Conservation (phyloP, 2,329 filamentous ascomycete genomes). For the Pseudogymnoascus sp. region DNA sequence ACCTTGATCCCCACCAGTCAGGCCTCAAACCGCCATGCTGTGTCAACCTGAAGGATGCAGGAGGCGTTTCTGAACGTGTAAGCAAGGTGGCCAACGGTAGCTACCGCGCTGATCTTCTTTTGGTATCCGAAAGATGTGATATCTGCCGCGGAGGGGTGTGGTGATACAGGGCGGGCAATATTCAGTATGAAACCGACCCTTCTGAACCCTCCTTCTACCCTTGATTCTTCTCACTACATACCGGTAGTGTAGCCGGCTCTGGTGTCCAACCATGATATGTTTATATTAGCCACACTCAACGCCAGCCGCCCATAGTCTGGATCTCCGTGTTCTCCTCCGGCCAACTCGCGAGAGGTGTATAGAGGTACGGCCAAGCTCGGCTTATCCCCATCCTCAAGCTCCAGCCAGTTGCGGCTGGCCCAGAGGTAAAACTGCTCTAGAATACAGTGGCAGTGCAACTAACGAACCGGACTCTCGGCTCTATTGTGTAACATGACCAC, state of each 20-base stretch:
- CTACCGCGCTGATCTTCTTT: background rate
- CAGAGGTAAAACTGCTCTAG: background rate
- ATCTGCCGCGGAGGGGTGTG: background rate
- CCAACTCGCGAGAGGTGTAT: background rate
- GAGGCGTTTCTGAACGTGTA: background rate
- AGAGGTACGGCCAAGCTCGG: background rate
- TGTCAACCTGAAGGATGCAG: background rate
- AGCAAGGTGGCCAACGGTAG: conserved; percentile 1
- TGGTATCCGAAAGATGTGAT: background rate
- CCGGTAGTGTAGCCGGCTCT: background rate
- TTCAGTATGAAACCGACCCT: background rate
- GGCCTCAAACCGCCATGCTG: background rate
- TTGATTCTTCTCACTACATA: background rate
- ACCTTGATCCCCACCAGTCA: background rate
- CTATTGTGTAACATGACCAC: conserved; percentile 1
- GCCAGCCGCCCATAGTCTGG: background rate
- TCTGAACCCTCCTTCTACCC: background rate
- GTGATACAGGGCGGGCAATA: background rate
- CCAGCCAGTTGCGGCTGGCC: background rate
- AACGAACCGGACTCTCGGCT: background rate
- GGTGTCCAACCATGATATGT: background rate
- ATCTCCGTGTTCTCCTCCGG: background rate
- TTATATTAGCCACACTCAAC: background rate
- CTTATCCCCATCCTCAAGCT: background rate
- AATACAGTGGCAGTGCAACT: background rate